These are phyloP conservation scores for bread wheat (Triticum aestivum) DNA, from an alignment of 176 grass and related monocot genomes.

Conservation along the genomic window DNA sequence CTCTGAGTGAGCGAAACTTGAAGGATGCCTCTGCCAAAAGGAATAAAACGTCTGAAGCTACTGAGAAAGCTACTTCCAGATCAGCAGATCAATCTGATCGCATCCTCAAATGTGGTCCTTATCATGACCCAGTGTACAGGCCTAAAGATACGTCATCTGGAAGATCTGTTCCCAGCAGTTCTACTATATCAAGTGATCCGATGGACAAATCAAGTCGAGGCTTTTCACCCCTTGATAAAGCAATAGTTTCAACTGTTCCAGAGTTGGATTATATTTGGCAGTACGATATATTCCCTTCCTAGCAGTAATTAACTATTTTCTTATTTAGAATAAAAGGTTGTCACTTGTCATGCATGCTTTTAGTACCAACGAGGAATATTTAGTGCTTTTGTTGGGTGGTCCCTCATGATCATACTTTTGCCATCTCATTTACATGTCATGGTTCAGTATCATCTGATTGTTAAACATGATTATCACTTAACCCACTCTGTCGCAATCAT, in stretches of 20 bases:
- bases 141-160: constrained; percentile 28
- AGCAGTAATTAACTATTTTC: constrained; percentile 19
- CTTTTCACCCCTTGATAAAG: constrained; percentile 37
- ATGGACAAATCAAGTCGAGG: constrained; percentile 36
- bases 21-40: constrained; percentile 47
- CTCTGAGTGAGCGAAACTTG: constrained; percentile 49
- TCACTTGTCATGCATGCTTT: neutral
- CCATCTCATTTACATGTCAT: constrained; percentile 6
- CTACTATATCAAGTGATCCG: constrained; percentile 17
- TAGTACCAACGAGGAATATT: neutral
- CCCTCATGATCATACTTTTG: neutral
- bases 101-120: constrained; percentile 28
- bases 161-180: neutral
- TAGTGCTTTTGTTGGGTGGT: constrained; percentile 13
- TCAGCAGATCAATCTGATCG: constrained; percentile 37
- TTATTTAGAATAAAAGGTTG: constrained; percentile 17
- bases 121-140: constrained; percentile 26
- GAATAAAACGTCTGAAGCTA: constrained; percentile 29
- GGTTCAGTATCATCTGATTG: constrained; percentile 22
- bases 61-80: constrained; percentile 27
- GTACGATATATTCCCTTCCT: constrained; percentile 54
- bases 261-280: constrained; percentile 81
- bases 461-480: constrained; percentile 2
- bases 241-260: constrained; percentile 57
- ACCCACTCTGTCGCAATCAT: neutral